Evolutionary conservation across 1,284 basidiomycete genomes (phyloP).

Genomic region (Blastosporella zonata): DNA sequence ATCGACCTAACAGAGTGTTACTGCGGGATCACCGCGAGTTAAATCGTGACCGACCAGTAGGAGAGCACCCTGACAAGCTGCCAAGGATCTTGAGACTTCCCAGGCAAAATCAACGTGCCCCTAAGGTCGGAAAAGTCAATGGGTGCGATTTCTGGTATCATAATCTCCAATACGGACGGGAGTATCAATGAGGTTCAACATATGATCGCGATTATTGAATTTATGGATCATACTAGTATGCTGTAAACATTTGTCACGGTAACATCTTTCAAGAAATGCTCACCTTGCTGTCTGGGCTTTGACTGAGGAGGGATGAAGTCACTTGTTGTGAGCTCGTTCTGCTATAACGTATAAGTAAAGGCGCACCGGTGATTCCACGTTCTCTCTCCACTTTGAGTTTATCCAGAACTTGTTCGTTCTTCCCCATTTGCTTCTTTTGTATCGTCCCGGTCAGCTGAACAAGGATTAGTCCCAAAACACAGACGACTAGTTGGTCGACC

Average conservation of each 20-base stretch:
- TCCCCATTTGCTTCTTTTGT: constrained; percentile 56
- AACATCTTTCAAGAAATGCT: constrained; percentile 4
- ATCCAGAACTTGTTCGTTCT: constrained; percentile 89
- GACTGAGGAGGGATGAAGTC: constrained; percentile 41
- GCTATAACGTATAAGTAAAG: too few species aligned
- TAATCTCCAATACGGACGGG: constrained; percentile 53
- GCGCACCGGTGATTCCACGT: constrained; percentile 84
- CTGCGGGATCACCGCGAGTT: not conserved
- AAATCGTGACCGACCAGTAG: constrained; percentile 57
- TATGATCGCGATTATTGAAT: constrained; percentile 52
- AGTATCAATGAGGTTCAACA: constrained; percentile 97
- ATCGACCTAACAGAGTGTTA: constrained; percentile 58
- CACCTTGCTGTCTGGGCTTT: constrained; percentile 91
- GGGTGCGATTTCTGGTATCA: not conserved
- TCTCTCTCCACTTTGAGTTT: constrained; percentile 97
- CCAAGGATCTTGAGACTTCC: constrained; percentile 91
- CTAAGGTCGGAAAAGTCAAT: constrained; percentile 30
- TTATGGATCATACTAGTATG: constrained; percentile 73
- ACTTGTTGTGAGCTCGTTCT: not conserved
- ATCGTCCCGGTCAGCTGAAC: constrained; percentile 89
- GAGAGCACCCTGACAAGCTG: constrained; percentile 92
- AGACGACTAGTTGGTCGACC: not conserved
- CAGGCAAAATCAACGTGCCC: constrained; percentile 97
- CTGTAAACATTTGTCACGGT: constrained; percentile 11
- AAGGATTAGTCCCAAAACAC: not conserved